Conservation (phyloP, 1,139 yeast genomes). For the Taiozyma onychis region DNA sequence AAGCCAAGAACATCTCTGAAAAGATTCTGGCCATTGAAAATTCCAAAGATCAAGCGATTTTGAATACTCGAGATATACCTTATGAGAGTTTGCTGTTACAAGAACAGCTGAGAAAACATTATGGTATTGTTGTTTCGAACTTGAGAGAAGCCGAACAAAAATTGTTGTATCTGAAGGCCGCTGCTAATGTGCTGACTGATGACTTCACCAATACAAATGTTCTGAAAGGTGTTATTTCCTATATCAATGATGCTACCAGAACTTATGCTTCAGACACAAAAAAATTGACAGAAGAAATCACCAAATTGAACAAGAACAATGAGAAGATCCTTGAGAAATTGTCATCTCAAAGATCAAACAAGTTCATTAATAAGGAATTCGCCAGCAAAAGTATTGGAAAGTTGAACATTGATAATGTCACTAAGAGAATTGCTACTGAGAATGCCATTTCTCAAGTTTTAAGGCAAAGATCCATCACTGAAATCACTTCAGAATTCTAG, state of each 20-base stretch:
- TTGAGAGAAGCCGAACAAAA: conserved; percentile 18
- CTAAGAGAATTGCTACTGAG: conserved; percentile 22
- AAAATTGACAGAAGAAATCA: conserved; percentile 12
- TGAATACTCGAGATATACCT: conserved; percentile 15
- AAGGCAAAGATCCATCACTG: conserved; percentile 15
- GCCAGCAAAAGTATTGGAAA: conserved; percentile 12
- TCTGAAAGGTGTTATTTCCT: conserved; percentile 11
- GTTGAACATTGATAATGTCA: conserved; percentile 23
- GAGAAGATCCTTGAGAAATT: conserved; percentile 14
- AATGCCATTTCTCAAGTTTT: conserved; percentile 23
- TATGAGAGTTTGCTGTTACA: conserved; percentile 15
- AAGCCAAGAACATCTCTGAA: conserved; percentile 7
- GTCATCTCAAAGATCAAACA: conserved; percentile 1
- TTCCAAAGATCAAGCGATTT: conserved; percentile 6
- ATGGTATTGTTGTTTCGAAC: conserved; percentile 1
- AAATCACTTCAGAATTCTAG: conserved; percentile 7
- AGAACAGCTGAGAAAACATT: conserved; percentile 12
- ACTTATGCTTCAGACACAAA: conserved; percentile 16
- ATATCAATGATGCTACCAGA: conserved; percentile 12
- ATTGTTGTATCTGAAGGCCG: conserved; percentile 15
- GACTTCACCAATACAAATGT: conserved; percentile 9
- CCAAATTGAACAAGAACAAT: conserved; percentile 17
- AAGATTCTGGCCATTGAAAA: conserved; percentile 8
- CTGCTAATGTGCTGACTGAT: conserved; percentile 10
- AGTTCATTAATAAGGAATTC: conserved; percentile 2